Evolutionary conservation across 805 yeast species (phyloP), one percentile per base, ranked within the genome.

Genomic region (Komagataella populi): DNA sequence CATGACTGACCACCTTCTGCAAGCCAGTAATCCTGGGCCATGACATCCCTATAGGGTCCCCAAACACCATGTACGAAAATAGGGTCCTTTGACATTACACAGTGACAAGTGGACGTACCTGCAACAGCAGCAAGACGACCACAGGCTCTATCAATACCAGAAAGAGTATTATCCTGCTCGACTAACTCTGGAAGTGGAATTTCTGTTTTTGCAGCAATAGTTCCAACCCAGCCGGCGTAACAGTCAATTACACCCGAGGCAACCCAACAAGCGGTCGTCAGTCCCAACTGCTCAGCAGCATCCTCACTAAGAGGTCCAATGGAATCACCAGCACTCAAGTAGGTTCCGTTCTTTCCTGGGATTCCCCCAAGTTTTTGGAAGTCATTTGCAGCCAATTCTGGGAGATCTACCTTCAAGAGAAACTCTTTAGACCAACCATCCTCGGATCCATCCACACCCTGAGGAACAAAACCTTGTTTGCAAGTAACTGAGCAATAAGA

Each of bases 1-100:
- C 96, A 86, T 14, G 95, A 84, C 67, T 93, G 99, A n/a, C 99
- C 99, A 63, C 99, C 99, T 69, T 93, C 99, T 12, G 98, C 96
- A 56, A 90, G 74, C 98, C 98, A 93, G 61, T 73, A 83, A 5
- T 82, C 88, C 24, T 85, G 84, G n/a, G 95, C 85, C 72, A 91
- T 76, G 4, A 87, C 96, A 66, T 90, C 96, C 60, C 89, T 77
- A 68, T 93, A 93, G 2, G 99, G 99, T 12, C 99, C 99, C 99
- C 99, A 93, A 39, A 93, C 96, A 54, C 99, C 99, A 47, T 87
- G 80, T 7, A 91, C 98, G 64, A 91, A 90, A 47, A 88, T 80
- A 0, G 96, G 85, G 30, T 87, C 83, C 54, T 78, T 76, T 24
- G 95, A 84, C 75, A 91, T 75, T 52, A 87, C 89, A 59, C 93